These are phyloP conservation scores for Suhomyces bokatorum DNA, from an alignment of 1,139 yeast genomes.

Conservation along the genomic window DNA sequence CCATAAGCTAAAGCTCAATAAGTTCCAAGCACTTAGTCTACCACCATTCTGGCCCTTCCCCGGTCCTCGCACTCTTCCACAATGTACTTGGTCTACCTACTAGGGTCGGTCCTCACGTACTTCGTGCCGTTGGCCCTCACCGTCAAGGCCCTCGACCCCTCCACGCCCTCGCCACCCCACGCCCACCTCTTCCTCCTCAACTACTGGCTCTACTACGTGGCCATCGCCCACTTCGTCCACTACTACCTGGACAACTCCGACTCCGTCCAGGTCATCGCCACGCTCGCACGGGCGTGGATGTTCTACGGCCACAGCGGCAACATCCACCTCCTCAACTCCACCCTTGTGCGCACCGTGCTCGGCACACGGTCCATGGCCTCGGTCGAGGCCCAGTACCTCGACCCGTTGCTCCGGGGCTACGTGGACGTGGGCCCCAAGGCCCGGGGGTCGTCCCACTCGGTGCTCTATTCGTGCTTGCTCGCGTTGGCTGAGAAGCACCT, in stretches of 20 bases:
- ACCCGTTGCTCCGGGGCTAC: slow-evolving; percentile 13
- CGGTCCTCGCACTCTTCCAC: too few species aligned
- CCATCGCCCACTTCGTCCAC: slow-evolving; percentile 12
- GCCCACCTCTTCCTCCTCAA: slow-evolving; percentile 17
- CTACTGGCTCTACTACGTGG: slow-evolving; percentile 19
- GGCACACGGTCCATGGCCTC: slow-evolving; percentile 6
- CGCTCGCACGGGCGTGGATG: slow-evolving; percentile 14
- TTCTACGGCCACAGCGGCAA: slow-evolving; percentile 18
- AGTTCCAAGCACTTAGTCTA: too few species aligned
- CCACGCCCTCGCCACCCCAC: slow-evolving; percentile 6
- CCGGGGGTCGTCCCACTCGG: background rate
- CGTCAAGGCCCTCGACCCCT: slow-evolving; percentile 13
- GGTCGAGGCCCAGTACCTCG: slow-evolving; percentile 9
- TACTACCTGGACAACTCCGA: slow-evolving; percentile 10
- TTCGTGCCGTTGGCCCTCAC: slow-evolving; percentile 18
- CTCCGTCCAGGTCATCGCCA: slow-evolving; percentile 6
- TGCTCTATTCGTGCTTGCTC: slow-evolving; percentile 11
- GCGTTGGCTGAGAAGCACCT: slow-evolving; percentile 10
- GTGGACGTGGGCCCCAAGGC: background rate
- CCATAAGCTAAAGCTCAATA: too few species aligned
- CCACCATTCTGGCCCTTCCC: too few species aligned
- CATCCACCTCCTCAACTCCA: slow-evolving; percentile 11
- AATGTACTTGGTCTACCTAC: slow-evolving; percentile 5
- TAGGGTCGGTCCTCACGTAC: slow-evolving; percentile 13
- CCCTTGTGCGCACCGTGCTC: slow-evolving; percentile 6